Evolutionary conservation across 129 eudicot species (phyloP).

Genomic region (Logfia minima): DNA sequence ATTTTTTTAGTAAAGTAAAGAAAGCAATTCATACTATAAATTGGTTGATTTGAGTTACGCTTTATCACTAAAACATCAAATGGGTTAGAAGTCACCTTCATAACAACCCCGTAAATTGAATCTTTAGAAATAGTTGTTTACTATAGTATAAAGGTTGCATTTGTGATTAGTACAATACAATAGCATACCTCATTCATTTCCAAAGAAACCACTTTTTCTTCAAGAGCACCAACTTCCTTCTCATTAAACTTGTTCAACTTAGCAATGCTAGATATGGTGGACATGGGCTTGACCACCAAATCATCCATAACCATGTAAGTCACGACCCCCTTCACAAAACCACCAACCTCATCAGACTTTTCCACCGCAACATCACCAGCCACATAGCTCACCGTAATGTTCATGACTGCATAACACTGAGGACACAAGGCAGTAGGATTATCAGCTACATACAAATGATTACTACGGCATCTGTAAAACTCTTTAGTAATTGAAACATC

Average conservation of each 20-base stretch:
- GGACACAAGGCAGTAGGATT: constrained; percentile 30
- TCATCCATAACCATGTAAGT: constrained; percentile 66
- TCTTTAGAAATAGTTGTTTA: too few species aligned
- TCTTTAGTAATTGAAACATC: not conserved
- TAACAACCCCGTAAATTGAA: too few species aligned
- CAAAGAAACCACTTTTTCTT: constrained; percentile 42
- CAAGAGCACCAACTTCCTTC: constrained; percentile 39
- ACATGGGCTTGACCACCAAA: constrained; percentile 54
- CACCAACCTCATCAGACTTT: constrained; percentile 20
- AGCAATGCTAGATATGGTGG: constrained; percentile 45
- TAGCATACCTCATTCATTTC: constrained; percentile 44
- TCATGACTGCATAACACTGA: not conserved
- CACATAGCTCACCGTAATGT: not conserved
- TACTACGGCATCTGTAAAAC: constrained; percentile 24
- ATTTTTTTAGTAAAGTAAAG: not conserved
- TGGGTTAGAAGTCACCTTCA: not conserved
- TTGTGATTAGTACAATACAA: not conserved
- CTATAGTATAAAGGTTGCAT: too few species aligned
- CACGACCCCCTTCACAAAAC: constrained; percentile 58
- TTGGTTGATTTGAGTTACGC: not conserved
- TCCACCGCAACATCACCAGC: not conserved
- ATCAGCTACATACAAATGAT: constrained; percentile 2
- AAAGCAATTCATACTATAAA: not conserved
- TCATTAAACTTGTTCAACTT: constrained; percentile 42
- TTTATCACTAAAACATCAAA: not conserved